These are phyloP conservation scores for Mycena kentingensis DNA, from an alignment of 768 basidiomycete species.

Conservation along the genomic window DNA sequence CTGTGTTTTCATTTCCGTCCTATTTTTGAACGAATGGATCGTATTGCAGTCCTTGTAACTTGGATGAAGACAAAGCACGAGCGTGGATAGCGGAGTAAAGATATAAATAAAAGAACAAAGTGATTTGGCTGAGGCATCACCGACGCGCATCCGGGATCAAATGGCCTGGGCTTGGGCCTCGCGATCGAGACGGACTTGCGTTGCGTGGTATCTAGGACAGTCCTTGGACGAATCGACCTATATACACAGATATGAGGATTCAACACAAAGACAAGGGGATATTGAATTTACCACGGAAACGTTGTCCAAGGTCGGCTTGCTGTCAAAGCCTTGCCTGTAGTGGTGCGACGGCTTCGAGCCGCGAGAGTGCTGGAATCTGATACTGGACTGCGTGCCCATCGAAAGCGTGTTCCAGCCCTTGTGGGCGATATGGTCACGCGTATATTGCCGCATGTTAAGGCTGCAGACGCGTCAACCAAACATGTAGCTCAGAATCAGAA, in stretches of 20 bases:
- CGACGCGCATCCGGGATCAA: too few relatives aligned
- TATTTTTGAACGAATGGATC: too few relatives aligned
- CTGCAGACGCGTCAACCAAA: not conserved
- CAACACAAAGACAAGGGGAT: not conserved
- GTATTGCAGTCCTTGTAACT: too few relatives aligned
- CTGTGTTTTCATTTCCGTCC: conserved; percentile 1
- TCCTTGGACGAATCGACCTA: too few relatives aligned
- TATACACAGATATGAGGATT: too few relatives aligned
- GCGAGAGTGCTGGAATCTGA: not conserved
- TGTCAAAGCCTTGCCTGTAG: not conserved
- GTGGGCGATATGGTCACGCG: conserved; percentile 10
- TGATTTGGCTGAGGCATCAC: too few relatives aligned
- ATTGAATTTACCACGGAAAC: not conserved
- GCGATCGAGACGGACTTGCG: not conserved
- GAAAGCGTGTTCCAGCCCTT: conserved; percentile 21
- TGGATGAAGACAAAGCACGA: too few relatives aligned
- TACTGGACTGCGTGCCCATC: not conserved
- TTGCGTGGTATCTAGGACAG: too few relatives aligned
- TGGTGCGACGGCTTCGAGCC: too few relatives aligned
- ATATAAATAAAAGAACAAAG: too few relatives aligned
- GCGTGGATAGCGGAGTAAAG: too few relatives aligned
- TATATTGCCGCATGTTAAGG: conserved; percentile 11
- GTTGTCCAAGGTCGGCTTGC: not conserved
- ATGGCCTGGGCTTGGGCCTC: not conserved
- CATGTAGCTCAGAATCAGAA: not conserved